Base-by-base conservation (phyloP, 2,329 filamentous ascomycete genomes). In the Aspergillus sp. region DNA sequence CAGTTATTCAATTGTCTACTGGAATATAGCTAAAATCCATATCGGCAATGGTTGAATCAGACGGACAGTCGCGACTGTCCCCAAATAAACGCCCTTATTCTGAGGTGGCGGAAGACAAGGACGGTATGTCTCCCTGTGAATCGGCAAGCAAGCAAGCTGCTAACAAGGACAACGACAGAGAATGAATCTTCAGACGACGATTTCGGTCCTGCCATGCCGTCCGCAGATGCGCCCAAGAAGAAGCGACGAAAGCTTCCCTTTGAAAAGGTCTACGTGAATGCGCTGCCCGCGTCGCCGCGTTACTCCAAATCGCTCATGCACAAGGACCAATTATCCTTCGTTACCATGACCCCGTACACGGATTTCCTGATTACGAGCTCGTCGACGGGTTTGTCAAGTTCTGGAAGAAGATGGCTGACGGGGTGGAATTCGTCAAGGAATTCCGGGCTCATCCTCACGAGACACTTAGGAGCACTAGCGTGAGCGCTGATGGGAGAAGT, bases 281-380 rank as follows among this genome's bases (percentile, higher is more conserved):
- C 93, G 35, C 78, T 98, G 34, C 93, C 93, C 4, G 80, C 80
- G 43, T 86, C 88, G 19, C 61, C 77, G 34, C 85, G 88, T 41
- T 98, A 98, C 71, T 94, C 86, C 48, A 94, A 90, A 63, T 97
- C 93, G 41, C 76, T 98, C 61, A 98, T 98, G 94, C 93, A 98
- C 77, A 90, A 91, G 71, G 93, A 98, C 57, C 89, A 95, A 70
- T 72, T 98, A 43, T 80, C 85, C 48, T 97, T 90, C 60, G 80
- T 88, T 52, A 94, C 84, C 8, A 83, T 95, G 65, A 95, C 94
- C 1, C 90, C 90, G 1, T 74, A 85, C 49, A 96, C 91, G 49
- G 93, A 97, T 57, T 98, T 98, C 63, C 75, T 98, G 34, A 93
- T 98, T 52, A 98, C 93, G 1, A 88, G 86, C 51, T 97, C 93